Conservation (phyloP, 2,329 filamentous ascomycete genomes). For the Chlorencoelia australis region DNA sequence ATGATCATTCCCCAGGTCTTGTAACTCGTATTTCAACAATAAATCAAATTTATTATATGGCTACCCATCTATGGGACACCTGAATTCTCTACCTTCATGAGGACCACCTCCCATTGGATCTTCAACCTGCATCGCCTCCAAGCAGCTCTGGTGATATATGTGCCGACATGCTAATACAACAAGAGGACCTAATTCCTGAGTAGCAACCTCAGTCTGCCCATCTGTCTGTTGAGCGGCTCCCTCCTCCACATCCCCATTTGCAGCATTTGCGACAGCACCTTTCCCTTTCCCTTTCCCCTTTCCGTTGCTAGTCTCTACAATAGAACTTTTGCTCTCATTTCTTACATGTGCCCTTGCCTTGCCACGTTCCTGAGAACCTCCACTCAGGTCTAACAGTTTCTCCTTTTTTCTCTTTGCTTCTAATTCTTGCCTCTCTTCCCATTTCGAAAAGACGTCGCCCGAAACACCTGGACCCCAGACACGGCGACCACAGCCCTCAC, state of each 20-base stretch:
- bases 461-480: constrained; percentile 86
- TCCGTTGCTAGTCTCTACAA: constrained; percentile 10
- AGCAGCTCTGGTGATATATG: constrained; percentile 58
- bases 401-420: constrained; percentile 34
- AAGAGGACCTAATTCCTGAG: constrained; percentile 50
- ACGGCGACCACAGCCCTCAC: constrained; percentile 72
- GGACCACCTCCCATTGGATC: constrained; percentile 37
- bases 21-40: no score
- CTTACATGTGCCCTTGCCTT: constrained; percentile 31
- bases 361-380: constrained; percentile 28
- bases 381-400: constrained; percentile 22
- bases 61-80: constrained; percentile 32
- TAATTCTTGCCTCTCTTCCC: constrained; percentile 53
- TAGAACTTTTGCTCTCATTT: constrained; percentile 19
- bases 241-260: constrained; percentile 28
- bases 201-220: constrained; percentile 22
- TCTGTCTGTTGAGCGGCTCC: constrained; percentile 19
- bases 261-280: constrained; percentile 31
- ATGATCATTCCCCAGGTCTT: no score
- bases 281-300: constrained; percentile 17
- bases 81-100: constrained; percentile 34
- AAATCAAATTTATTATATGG: constrained; percentile 9
- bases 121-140: constrained; percentile 53
- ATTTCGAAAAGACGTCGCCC: constrained; percentile 67
- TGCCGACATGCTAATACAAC: constrained; percentile 62